Conservation (phyloP, 495 filamentous ascomycete species). For the Talaromyces thailandensis region DNA sequence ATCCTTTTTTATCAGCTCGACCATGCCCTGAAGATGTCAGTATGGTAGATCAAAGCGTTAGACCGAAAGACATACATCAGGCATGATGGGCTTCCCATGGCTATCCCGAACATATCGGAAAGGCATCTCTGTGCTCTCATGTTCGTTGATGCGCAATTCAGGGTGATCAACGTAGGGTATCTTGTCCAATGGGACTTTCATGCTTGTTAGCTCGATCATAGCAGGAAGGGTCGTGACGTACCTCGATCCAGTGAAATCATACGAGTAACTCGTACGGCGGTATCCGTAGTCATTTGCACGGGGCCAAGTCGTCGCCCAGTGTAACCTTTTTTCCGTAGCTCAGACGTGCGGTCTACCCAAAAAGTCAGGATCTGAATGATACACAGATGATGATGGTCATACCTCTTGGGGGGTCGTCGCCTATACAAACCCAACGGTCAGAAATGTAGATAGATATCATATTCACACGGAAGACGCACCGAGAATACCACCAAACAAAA, state of each 20-base stretch:
- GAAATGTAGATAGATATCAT: not conserved
- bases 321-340: conserved; percentile 88
- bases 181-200: conserved; percentile 60
- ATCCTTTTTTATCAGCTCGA: conserved; percentile 87
- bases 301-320: conserved; percentile 80
- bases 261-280: conserved; percentile 86
- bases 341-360: conserved; percentile 74
- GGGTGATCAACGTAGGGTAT: conserved; percentile 81
- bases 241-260: conserved; percentile 78
- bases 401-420: conserved; percentile 94
- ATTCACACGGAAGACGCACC: conserved; percentile 41
- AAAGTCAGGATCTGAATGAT: not conserved
- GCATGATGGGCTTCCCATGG: conserved; percentile 79
- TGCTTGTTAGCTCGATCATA: conserved; percentile 11
- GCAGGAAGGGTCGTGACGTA: conserved; percentile 22
- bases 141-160: conserved; percentile 77
- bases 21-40: conserved; percentile 61
- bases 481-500: conserved; percentile 92
- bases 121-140: conserved; percentile 93
- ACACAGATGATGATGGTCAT: conserved; percentile 17
- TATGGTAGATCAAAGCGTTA: not conserved
- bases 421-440: conserved; percentile 31
- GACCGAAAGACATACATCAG: conserved; percentile 49
- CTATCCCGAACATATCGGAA: conserved; percentile 83
- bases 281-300: conserved; percentile 98